These are phyloP conservation scores for Globisporangium sylvaticum DNA, from an alignment of 352 stramenopile genomes.

Conservation along the genomic window DNA sequence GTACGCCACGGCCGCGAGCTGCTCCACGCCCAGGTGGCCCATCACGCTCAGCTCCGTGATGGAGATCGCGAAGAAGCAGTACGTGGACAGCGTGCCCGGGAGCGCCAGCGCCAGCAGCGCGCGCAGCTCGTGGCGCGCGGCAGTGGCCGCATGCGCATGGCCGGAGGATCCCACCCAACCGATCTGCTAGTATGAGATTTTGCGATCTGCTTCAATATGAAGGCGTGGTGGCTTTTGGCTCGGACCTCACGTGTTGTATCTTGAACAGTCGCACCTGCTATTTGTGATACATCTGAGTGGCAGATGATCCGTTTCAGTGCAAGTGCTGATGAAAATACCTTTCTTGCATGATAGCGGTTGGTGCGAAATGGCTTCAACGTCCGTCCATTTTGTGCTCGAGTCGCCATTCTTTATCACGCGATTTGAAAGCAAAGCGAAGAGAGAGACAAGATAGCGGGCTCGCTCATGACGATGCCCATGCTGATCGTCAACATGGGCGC, in stretches of 20 bases:
- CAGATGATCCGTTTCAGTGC: not conserved
- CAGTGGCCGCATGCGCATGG: too few species aligned
- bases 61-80: conserved; percentile 78
- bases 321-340: not conserved
- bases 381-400: not conserved
- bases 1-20: conserved; percentile 77
- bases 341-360: not conserved
- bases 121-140: conserved; percentile 21
- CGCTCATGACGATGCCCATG: conserved; percentile 89
- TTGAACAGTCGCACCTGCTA: not conserved
- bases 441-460: conserved; percentile 35
- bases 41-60: conserved; percentile 81
- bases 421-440: not conserved
- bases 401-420: not conserved
- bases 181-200: too few species aligned
- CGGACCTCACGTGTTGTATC: too few species aligned
- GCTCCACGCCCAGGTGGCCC: conserved; percentile 70
- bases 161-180: too few species aligned
- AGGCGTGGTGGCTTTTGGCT: too few species aligned
- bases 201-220: too few species aligned
- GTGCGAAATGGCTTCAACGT: not conserved
- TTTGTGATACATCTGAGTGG: not conserved
- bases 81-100: conserved; percentile 16
- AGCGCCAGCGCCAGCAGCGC: conserved; percentile 50
- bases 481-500: conserved; percentile 92